Base-by-base conservation (phyloP, 2,329 filamentous ascomycete species). In the Tolypocladium capitatum region DNA sequence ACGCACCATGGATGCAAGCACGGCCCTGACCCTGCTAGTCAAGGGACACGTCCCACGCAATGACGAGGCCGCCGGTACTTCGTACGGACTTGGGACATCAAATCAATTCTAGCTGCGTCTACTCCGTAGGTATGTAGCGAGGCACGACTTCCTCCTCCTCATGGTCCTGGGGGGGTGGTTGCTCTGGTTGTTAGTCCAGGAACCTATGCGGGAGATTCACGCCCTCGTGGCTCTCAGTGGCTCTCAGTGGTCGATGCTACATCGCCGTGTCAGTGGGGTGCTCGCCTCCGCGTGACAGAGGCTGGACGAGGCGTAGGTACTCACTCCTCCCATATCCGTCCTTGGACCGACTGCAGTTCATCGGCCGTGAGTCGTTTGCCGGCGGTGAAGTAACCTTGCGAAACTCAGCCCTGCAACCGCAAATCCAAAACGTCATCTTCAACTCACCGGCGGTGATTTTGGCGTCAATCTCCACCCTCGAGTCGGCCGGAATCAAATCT, bases 401-500 rank as follows among this genome's bases (percentile, higher is more conserved):
- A 42, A 38, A 34, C 41, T 49, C 27, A 46, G 43, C 45, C 24
- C 3, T 43, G 18, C 24, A 20, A 16, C 7, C 13, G 10, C 32
- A 10, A 7, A 34, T 10, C 7, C 24, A 45, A 44, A 34, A 9
- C 7, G 4, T n/a, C 35, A 5, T n/a, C 35, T 35, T 32, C 14
- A 48, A 69, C 80, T 67, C 69, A 88, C 85, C 92, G 51, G 91
- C 89, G 57, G 91, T 92, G 62, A 97, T 96, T 73, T 97, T 97
- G 50, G 92, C 92, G 66, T 97, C 92, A 60, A 97, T 98, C 67
- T 98, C 92, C n/a, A 97, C 92, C 55, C 91, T 76, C 46, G 89
- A 94, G 67, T 97, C 92, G 53, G 83, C 86, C 13, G 92, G 92
- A 58, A 97, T 96, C 78, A 92, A 81, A 31, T 92, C 85, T 55